Base-by-base conservation (phyloP, 805 yeast species). In the Jamesozyma jinghongensis region DNA sequence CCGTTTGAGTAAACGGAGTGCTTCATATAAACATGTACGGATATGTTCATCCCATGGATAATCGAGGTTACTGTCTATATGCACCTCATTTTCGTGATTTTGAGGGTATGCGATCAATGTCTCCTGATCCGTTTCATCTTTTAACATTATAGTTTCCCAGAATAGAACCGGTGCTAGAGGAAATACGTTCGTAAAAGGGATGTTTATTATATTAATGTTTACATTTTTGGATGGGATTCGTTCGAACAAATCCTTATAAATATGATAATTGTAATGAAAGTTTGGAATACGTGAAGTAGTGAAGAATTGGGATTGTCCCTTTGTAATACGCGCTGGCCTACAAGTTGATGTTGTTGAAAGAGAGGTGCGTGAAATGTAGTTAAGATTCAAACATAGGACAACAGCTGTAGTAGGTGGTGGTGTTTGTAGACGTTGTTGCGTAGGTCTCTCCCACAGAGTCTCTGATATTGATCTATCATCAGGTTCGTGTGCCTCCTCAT, bases 361-460 rank as follows among this genome's bases (percentile, higher is more conserved):
- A 10, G 7, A 7, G 13, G 51, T 45, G 33, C 52, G 49, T 12
- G 54, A 46, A 7, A 56, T 47, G 33, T 53, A 54, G 7, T 52
- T 52, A 3, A 44, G 32, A 38, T 57, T 48, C 33, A 55, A 38
- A 8, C 62, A 46, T 14, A 54, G 29, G 1, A 59, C 55, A 1
- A 54, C 49, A 1, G 61, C 52, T 1, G 61, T 47, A 1, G 65
- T 60, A n/a, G 65, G 60, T n/a, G 65, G 63, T 5, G 63, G 62
- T 1, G 52, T 47, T 25, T 49, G 51, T 32, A 57, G 39, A 20
- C 40, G 43, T 31, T 40, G 41, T 14, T 46, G 46, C 10, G 37
- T 34, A 27, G 52, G 53, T 11, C 34, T 36, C 40, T 58, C 57
- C 5, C 52, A 42, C 19, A 60, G 39, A 2, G 65, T 60, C 36